These are phyloP conservation scores for Amauroascus niger DNA, from an alignment of 2,329 filamentous ascomycete genomes.

Conservation along the genomic window DNA sequence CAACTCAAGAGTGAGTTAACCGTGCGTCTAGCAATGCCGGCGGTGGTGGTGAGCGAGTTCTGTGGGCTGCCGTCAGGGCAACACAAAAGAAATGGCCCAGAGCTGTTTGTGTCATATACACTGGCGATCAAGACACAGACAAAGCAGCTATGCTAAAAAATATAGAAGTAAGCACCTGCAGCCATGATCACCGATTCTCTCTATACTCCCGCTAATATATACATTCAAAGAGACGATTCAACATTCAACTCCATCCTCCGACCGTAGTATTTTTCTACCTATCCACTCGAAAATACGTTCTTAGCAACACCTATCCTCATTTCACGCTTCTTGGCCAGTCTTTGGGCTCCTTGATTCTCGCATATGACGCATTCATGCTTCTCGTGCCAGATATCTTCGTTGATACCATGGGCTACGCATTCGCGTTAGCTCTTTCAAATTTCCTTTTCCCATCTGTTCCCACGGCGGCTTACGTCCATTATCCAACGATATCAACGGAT, in stretches of 20 bases:
- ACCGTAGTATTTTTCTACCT: slow-evolving; percentile 85
- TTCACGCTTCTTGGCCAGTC: slow-evolving; percentile 95
- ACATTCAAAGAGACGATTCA: slow-evolving; percentile 64
- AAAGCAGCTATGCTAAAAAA: slow-evolving; percentile 68
- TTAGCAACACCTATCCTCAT: slow-evolving; percentile 76
- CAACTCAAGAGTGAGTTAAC: background rate
- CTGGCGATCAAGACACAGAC: slow-evolving; percentile 80
- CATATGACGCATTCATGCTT: slow-evolving; percentile 86
- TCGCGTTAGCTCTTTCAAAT: slow-evolving; percentile 72
- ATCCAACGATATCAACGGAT: slow-evolving; percentile 95
- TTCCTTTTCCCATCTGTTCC: slow-evolving; percentile 70
- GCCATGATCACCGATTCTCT: background rate
- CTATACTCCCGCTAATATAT: background rate
- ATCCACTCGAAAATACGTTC: slow-evolving; percentile 74
- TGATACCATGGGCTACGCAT: slow-evolving; percentile 97
- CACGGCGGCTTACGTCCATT: slow-evolving; percentile 91
- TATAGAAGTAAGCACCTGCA: slow-evolving; percentile 54
- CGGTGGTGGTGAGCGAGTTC: slow-evolving; percentile 85
- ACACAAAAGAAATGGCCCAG: slow-evolving; percentile 83
- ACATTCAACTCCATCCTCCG: slow-evolving; percentile 76
- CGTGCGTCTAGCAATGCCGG: slow-evolving; percentile 65
- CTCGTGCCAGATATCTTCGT: slow-evolving; percentile 88
- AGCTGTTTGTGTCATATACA: slow-evolving; percentile 86
- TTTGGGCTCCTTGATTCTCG: slow-evolving; percentile 74
- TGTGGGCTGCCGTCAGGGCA: slow-evolving; percentile 89